Percentiles rank a stretch among this genome's conserved stretches.
These are phyloP conservation scores for Saccharomycopsis phalli DNA, from an alignment of 1,139 yeast genomes.

Conservation along the genomic window DNA sequence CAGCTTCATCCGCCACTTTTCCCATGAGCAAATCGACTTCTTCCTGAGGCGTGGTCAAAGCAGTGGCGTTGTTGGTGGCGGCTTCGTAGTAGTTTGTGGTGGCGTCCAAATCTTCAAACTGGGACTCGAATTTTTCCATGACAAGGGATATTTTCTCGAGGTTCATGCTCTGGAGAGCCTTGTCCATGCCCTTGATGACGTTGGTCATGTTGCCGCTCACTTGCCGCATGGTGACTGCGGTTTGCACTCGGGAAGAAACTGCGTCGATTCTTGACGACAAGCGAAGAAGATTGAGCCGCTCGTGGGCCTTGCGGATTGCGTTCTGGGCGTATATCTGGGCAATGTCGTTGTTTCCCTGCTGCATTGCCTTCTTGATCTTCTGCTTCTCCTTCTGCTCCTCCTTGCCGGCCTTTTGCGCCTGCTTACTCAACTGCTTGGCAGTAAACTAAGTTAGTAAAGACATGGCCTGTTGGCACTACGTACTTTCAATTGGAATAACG, in stretches of 20 bases:
- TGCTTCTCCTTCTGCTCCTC: conserved; percentile 84
- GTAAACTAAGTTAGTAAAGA: conserved; percentile 56
- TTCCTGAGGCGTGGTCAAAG: conserved; percentile 86
- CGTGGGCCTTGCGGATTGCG: conserved; percentile 88
- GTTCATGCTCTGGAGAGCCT: conserved; percentile 93
- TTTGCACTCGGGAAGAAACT: conserved; percentile 91
- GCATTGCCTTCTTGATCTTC: conserved; percentile 81
- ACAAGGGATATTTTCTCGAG: conserved; percentile 84
- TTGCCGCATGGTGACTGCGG: conserved; percentile 94
- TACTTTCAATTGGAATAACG: conserved; percentile 44
- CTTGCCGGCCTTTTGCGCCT: conserved; percentile 83
- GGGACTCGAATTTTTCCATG: conserved; percentile 95
- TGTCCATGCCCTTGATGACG: conserved; percentile 93
- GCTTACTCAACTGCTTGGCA: conserved; percentile 84
- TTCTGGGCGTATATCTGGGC: conserved; percentile 93
- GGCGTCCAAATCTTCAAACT: conserved; percentile 93
- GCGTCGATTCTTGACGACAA: conserved; percentile 90
- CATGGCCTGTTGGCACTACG: conserved; percentile 9
- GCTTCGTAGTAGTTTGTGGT: conserved; percentile 87
- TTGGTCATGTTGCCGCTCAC: conserved; percentile 92
- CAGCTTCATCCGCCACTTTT: conserved; percentile 97
- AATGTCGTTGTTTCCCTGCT: conserved; percentile 83
- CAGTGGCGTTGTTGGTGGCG: conserved; percentile 83
- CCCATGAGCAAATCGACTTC: conserved; percentile 88
- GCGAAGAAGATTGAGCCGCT: conserved; percentile 70